These are phyloP conservation scores for Datisca glomerata DNA, from an alignment of 306 rosid species.

Conservation along the genomic window DNA sequence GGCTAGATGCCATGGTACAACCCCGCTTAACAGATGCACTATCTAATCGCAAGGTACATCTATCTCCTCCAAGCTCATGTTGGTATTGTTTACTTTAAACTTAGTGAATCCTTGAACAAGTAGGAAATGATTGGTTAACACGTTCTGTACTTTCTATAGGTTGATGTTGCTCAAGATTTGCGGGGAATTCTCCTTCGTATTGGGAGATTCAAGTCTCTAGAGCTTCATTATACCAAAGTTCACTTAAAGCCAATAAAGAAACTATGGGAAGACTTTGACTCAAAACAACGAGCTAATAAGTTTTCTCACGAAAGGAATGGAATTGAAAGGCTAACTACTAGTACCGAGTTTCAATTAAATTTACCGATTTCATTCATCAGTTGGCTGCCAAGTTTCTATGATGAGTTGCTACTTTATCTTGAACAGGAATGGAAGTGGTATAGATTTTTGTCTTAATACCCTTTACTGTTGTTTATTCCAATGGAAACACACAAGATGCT, in stretches of 20 bases:
- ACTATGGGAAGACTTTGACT: conserved; percentile 87
- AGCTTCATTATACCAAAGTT: conserved; percentile 79
- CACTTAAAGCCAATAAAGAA: conserved; percentile 82
- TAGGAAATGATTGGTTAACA: neutral
- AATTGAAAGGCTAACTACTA: conserved; percentile 38
- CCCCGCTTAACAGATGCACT: conserved; percentile 93
- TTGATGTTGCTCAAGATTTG: conserved; percentile 78
- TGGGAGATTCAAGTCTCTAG: conserved; percentile 94
- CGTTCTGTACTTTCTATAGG: conserved; percentile 26
- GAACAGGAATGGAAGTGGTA: conserved; percentile 99
- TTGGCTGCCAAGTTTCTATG: conserved; percentile 91
- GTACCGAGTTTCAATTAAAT: conserved; percentile 38
- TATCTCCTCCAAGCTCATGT: conserved; percentile 1
- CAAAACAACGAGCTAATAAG: conserved; percentile 42
- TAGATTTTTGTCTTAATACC: conserved; percentile 5
- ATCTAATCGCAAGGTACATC: conserved; percentile 64
- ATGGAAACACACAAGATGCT: too few species aligned
- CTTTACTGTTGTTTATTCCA: conserved; percentile 3
- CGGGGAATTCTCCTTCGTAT: conserved; percentile 87
- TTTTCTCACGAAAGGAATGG: conserved; percentile 47
- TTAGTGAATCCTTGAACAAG: neutral
- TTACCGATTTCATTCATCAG: conserved; percentile 49
- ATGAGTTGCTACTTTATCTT: conserved; percentile 87
- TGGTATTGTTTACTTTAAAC: neutral
- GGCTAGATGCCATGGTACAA: conserved; percentile 91